A percentile compares a stretch with the other conserved stretches of the same genome.
These are phyloP conservation scores for Neurospora sublineolata DNA, from an alignment of 495 filamentous ascomycete species.

Conservation along the genomic window DNA sequence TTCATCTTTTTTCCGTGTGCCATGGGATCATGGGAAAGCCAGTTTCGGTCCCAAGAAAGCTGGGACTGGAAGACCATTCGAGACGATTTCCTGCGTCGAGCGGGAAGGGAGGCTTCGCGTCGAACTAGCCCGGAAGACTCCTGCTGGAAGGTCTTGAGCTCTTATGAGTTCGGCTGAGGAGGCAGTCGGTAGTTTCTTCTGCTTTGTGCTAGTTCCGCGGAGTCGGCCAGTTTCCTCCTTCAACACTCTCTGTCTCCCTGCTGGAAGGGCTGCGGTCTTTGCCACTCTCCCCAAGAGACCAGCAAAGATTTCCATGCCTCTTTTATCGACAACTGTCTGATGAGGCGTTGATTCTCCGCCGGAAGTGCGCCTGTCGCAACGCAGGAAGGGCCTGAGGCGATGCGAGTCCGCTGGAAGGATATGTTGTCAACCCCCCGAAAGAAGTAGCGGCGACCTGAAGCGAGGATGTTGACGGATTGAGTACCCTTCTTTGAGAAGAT, in stretches of 20 bases:
- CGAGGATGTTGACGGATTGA: slow-evolving; percentile 3
- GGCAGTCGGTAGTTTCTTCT: slow-evolving; percentile 4
- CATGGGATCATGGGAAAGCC: background rate
- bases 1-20: background rate
- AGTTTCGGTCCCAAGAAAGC: background rate
- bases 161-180: background rate
- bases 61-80: background rate
- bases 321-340: background rate
- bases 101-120: slow-evolving; percentile 2
- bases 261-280: background rate
- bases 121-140: slow-evolving; percentile 7
- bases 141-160: slow-evolving; percentile 9
- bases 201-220: slow-evolving; percentile 1
- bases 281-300: background rate
- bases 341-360: slow-evolving; percentile 11
- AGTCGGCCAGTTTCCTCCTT: slow-evolving; percentile 1
- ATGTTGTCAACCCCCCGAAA: background rate
- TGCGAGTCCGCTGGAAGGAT: slow-evolving; percentile 9
- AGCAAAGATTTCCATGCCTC: background rate
- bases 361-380: background rate
- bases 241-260: background rate
- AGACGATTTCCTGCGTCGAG: background rate
- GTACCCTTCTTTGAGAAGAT: background rate
- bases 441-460: slow-evolving; percentile 8
- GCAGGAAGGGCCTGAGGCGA: slow-evolving; percentile 6